phyloP scores from a whole-genome alignment of 768 basidiomycete species.

The Clitopilus passeckerianus region DNA sequence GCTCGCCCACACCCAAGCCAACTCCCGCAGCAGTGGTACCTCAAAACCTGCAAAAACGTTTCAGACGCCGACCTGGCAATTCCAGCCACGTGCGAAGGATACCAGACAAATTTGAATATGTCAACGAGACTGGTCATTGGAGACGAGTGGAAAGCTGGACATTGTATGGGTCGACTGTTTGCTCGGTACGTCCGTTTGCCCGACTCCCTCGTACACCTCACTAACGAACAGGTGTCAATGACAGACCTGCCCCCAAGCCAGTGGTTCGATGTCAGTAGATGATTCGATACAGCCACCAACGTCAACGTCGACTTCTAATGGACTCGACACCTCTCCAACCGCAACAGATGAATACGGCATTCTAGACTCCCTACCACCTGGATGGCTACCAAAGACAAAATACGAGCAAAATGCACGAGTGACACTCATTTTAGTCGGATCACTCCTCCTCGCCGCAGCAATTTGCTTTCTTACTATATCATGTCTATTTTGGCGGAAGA shows the following conservation, averaged over 20 bases:
- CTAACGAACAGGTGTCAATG: background rate
- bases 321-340: constrained; percentile 12
- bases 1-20: constrained; percentile 1
- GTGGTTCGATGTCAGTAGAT: constrained; percentile 21
- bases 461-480: constrained; percentile 59
- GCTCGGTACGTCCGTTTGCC: constrained; percentile 36
- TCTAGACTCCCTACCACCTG: constrained; percentile 42
- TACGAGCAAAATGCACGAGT: constrained; percentile 25
- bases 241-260: constrained; percentile 20
- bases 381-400: constrained; percentile 34
- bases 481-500: constrained; percentile 58
- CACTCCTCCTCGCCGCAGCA: constrained; percentile 55
- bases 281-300: constrained; percentile 24
- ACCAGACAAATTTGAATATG: constrained; percentile 52
- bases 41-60: constrained; percentile 7
- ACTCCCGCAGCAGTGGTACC: constrained; percentile 4
- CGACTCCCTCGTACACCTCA: background rate
- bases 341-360: constrained; percentile 22
- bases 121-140: constrained; percentile 50
- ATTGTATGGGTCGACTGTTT: constrained; percentile 67
- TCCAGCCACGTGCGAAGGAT: constrained; percentile 47
- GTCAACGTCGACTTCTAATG: constrained; percentile 9
- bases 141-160: constrained; percentile 49
- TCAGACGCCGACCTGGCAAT: constrained; percentile 21
- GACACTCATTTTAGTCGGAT: constrained; percentile 48